A percentile compares a stretch with the other conserved stretches of the same genome.
phyloP scores from a whole-genome alignment of 225 moss, liverwort and hornwort species.

The Physcomitrium patens region DNA sequence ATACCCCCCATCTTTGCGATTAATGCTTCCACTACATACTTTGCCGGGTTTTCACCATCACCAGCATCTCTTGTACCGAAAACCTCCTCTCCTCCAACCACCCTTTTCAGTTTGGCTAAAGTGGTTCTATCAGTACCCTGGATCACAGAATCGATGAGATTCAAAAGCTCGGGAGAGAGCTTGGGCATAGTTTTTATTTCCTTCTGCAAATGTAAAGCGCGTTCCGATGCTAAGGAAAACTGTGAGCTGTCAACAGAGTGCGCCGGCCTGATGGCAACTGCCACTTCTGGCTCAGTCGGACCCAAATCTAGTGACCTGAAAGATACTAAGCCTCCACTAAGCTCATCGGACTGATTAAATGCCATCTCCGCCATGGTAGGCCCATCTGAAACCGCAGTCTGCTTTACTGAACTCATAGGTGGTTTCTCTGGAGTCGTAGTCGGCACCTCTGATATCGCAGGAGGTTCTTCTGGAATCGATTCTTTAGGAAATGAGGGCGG shows the following conservation, averaged over 20 bases:
- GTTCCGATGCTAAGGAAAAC: constrained; percentile 33
- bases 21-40: constrained; percentile 74
- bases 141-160: constrained; percentile 80
- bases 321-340: constrained; percentile 44
- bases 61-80: constrained; percentile 44
- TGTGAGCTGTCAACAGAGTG: constrained; percentile 42
- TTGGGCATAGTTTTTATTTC: constrained; percentile 52
- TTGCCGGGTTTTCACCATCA: constrained; percentile 60
- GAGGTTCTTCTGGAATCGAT: too few species aligned
- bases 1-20: constrained; percentile 91
- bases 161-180: constrained; percentile 73
- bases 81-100: constrained; percentile 72
- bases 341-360: constrained; percentile 22
- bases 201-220: constrained; percentile 31
- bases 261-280: constrained; percentile 36
- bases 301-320: constrained; percentile 51
- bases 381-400: constrained; percentile 27
- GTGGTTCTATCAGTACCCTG: constrained; percentile 66
- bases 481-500: too few species aligned
- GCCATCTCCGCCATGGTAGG: constrained; percentile 40
- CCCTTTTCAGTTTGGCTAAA: constrained; percentile 68
- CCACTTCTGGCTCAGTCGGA: constrained; percentile 30
- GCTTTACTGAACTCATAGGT: constrained; percentile 12
- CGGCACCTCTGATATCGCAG: too few species aligned
- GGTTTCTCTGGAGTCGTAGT: too few species aligned